Conservation (phyloP, 306 rosid species). For the Quercus gilva region DNA sequence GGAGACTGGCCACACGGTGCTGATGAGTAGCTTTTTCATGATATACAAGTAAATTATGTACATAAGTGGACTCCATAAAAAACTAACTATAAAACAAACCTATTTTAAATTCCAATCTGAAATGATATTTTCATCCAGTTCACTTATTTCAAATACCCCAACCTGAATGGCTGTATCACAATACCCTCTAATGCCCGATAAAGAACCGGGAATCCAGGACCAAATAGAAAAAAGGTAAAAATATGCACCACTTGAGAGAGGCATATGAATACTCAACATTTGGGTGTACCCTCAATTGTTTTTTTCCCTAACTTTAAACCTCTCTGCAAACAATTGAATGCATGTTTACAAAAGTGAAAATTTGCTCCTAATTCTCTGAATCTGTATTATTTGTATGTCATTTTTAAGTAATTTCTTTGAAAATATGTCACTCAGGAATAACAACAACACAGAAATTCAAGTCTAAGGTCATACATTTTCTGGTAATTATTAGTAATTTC, state of each 20-base stretch:
- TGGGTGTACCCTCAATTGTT: neutral
- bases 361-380: too few relatives aligned
- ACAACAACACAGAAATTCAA: neutral
- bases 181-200: neutral
- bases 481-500: neutral
- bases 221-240: neutral
- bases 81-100: neutral
- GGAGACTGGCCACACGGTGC: too few relatives aligned
- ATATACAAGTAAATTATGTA: too few relatives aligned
- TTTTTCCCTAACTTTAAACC: too few relatives aligned
- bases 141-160: neutral
- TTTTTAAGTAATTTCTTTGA: neutral
- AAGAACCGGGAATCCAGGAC: neutral
- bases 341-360: too few relatives aligned
- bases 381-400: neutral
- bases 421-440: neutral
- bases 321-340: too few relatives aligned
- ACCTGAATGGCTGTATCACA: neutral
- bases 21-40: too few relatives aligned
- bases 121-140: neutral
- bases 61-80: neutral
- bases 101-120: neutral
- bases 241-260: neutral
- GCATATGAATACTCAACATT: neutral
- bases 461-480: neutral